These are phyloP conservation scores for Capronia americana DNA, from an alignment of 2,329 filamentous ascomycete species.

Conservation along the genomic window DNA sequence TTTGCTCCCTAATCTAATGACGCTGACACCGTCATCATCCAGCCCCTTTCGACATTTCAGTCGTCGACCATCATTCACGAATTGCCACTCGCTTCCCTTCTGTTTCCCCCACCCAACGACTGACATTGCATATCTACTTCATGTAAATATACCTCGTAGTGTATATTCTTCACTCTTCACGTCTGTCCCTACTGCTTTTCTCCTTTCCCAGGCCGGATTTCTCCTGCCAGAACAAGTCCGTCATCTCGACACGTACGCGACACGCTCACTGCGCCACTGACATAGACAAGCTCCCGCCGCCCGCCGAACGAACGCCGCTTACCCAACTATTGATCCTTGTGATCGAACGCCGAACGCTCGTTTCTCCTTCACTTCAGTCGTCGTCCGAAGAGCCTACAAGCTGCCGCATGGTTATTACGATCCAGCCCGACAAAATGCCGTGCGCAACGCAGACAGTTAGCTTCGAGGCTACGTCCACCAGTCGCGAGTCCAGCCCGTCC, in stretches of 20 bases:
- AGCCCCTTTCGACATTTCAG: background rate
- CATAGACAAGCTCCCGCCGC: conserved; percentile 10
- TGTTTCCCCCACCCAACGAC: background rate
- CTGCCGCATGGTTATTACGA: conserved; percentile 28
- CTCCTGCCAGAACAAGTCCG: background rate
- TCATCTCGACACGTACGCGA: conserved; percentile 11
- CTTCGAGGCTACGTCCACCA: conserved; percentile 24
- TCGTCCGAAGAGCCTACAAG: background rate
- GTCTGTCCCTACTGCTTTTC: conserved; percentile 29
- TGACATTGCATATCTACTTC: conserved; percentile 1
- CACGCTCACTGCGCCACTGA: conserved; percentile 16
- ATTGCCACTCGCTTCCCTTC: conserved; percentile 4
- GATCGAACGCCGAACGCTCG: background rate
- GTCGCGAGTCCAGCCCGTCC: conserved; percentile 28
- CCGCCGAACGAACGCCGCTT: conserved; percentile 13
- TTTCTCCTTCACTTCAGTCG: background rate
- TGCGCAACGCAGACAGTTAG: conserved; percentile 32
- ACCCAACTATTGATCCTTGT: background rate
- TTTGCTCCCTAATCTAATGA: background rate
- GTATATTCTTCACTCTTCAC: conserved; percentile 18
- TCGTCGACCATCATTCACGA: background rate
- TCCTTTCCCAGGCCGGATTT: conserved; percentile 3
- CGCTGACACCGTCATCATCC: background rate
- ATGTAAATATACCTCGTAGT: conserved; percentile 11
- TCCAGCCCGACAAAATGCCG: conserved; percentile 22